Evolutionary conservation across 2,329 filamentous ascomycete genomes (phyloP).

Genomic region (Emmonsia crescens): DNA sequence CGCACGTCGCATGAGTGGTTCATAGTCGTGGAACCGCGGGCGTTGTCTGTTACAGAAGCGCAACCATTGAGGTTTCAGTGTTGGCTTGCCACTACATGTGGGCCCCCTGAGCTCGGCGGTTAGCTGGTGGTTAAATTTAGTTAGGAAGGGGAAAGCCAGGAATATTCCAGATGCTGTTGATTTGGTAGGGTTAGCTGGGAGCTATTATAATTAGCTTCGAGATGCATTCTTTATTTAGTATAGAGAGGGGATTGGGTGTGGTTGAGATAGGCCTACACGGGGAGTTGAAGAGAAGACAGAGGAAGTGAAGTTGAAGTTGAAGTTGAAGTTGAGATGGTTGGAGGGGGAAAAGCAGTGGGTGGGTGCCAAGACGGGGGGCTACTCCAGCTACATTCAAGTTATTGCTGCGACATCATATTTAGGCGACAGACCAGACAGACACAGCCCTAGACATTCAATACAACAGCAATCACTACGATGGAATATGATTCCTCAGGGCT

Average conservation of each 20-base stretch:
- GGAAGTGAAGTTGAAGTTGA: neutral
- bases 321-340: no score
- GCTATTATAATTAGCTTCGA: neutral
- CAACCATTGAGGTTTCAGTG: conserved; percentile 5
- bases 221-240: neutral
- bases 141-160: neutral
- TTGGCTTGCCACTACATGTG: neutral
- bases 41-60: conserved; percentile 1
- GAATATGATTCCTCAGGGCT: neutral
- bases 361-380: neutral
- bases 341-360: neutral
- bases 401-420: neutral
- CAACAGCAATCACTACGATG: neutral
- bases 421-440: neutral
- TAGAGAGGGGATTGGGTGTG: neutral
- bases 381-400: no score
- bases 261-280: neutral
- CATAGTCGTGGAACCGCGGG: conserved; percentile 1
- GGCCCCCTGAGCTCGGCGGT: neutral
- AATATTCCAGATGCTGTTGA: neutral
- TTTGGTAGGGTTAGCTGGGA: neutral
- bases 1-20: neutral
- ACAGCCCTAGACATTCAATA: neutral
- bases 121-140: neutral
- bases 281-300: no score